These are phyloP conservation scores for Bipolaris bicolor DNA, from an alignment of 2,329 filamentous ascomycete species.

Conservation along the genomic window DNA sequence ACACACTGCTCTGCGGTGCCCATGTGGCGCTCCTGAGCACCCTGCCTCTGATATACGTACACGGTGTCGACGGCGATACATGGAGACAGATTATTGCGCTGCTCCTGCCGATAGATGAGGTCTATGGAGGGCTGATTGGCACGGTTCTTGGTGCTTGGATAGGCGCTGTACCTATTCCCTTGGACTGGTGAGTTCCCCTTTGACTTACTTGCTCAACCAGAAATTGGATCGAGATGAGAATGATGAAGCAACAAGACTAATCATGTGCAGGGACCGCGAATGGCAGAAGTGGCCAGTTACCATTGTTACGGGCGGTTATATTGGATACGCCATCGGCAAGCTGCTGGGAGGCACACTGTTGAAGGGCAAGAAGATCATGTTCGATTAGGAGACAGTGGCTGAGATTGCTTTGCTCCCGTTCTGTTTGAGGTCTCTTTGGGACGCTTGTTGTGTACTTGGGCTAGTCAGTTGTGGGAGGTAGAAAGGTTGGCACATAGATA, in stretches of 20 bases:
- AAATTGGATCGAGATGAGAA: background rate
- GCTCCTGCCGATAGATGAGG: slow-evolving; percentile 77
- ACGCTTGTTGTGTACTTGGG: background rate
- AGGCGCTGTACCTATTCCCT: slow-evolving; percentile 90
- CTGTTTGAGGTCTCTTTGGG: background rate
- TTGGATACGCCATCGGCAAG: slow-evolving; percentile 76
- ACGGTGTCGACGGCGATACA: slow-evolving; percentile 73
- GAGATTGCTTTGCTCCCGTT: background rate
- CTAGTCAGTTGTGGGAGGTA: background rate
- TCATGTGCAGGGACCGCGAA: slow-evolving; percentile 75
- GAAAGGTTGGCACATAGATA: background rate
- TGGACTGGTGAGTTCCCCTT: slow-evolving; percentile 73
- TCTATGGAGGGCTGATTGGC: slow-evolving; percentile 82
- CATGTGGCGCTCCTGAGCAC: slow-evolving; percentile 81
- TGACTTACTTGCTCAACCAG: background rate
- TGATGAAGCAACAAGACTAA: background rate
- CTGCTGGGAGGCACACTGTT: slow-evolving; percentile 60
- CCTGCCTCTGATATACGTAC: slow-evolving; percentile 83
- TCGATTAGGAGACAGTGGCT: slow-evolving; percentile 39
- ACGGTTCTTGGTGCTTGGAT: slow-evolving; percentile 84
- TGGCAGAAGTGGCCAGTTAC: slow-evolving; percentile 99
- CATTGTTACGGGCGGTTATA: slow-evolving; percentile 80
- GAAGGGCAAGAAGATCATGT: slow-evolving; percentile 55
- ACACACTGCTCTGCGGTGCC: slow-evolving; percentile 80
- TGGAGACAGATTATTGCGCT: slow-evolving; percentile 75